These are phyloP conservation scores for Metschnikowia kofuensis DNA, from an alignment of 805 yeast species.

Conservation along the genomic window DNA sequence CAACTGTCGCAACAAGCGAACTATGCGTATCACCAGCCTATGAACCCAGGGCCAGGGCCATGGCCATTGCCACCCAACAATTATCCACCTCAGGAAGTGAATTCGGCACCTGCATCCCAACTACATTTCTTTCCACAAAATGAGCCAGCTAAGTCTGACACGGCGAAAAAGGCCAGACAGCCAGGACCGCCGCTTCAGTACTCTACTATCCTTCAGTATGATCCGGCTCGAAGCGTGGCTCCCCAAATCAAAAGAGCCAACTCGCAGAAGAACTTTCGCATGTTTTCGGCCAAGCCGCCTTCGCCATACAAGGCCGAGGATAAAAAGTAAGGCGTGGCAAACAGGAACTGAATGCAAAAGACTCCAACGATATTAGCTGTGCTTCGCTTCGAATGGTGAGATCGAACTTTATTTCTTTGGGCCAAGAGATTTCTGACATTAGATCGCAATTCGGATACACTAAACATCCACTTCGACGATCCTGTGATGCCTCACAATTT, in stretches of 20 bases:
- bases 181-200: conserved; percentile 28
- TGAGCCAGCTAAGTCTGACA: not conserved
- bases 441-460: too few relatives aligned
- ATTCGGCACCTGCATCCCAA: conserved; percentile 24
- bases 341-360: too few relatives aligned
- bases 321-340: conserved; percentile 11
- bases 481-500: too few relatives aligned
- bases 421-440: too few relatives aligned
- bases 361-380: too few relatives aligned
- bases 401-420: not conserved
- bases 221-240: conserved; percentile 31
- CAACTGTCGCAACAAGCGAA: not conserved
- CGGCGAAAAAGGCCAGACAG: conserved; percentile 4
- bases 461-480: too few relatives aligned
- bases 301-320: conserved; percentile 34
- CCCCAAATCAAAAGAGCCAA: conserved; percentile 16
- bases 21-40: not conserved
- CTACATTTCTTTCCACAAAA: conserved; percentile 9
- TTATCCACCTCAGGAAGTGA: conserved; percentile 5
- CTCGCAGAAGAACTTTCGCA: conserved; percentile 23
- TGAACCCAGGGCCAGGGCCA: not conserved
- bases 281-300: conserved; percentile 31
- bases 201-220: conserved; percentile 41
- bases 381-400: too few relatives aligned
- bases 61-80: conserved; percentile 3